Evolutionary conservation across 345 rosid genomes (phyloP).

Genomic region (Arabidopsis arenosa): DNA sequence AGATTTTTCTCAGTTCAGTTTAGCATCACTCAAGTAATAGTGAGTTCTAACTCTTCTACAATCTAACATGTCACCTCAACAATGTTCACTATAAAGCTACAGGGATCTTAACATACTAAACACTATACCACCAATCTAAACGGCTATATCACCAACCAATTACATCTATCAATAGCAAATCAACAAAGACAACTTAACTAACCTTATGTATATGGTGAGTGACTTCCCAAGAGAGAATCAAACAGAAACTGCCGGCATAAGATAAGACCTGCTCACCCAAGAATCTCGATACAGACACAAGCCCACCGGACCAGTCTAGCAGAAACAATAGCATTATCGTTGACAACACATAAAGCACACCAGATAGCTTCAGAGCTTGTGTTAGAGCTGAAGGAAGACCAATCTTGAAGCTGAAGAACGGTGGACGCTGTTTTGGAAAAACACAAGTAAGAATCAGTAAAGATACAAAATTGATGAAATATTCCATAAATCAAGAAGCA

Average conservation of each 20-base stretch:
- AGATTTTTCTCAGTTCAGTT: background rate
- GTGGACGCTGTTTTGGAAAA: constrained; percentile 63
- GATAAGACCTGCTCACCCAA: constrained; percentile 61
- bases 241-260: constrained; percentile 59
- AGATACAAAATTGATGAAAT: background rate
- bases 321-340: constrained; percentile 53
- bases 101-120: background rate
- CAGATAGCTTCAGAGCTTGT: constrained; percentile 67
- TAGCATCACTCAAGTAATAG: background rate
- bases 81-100: constrained; percentile 2
- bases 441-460: constrained; percentile 35
- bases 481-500: constrained; percentile 13
- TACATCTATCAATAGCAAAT: constrained; percentile 5
- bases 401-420: constrained; percentile 88
- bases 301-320: constrained; percentile 47
- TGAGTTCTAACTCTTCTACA: constrained; percentile 1
- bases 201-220: constrained; percentile 88
- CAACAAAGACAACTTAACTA: constrained; percentile 31
- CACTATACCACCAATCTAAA: background rate
- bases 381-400: constrained; percentile 64
- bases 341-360: constrained; percentile 53
- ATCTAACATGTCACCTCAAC: background rate
- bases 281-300: constrained; percentile 51
- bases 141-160: background rate
- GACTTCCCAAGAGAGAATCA: constrained; percentile 87